phyloP scores from a whole-genome alignment of 2,329 filamentous ascomycete genomes.

The Onygenales sp. region DNA sequence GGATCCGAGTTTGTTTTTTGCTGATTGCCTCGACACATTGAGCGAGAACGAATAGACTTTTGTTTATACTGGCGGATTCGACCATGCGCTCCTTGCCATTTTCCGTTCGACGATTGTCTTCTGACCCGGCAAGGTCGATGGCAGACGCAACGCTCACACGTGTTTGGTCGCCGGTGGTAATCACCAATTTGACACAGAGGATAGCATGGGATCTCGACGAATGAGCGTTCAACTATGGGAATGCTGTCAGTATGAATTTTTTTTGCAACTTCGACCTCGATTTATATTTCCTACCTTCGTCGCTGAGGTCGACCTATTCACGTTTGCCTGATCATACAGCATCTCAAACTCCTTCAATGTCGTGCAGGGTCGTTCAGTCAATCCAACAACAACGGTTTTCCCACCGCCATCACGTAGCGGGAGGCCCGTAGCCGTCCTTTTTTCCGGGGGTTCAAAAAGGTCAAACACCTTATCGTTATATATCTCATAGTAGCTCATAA shows the following conservation, averaged over 20 bases:
- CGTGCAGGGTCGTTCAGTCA: slow-evolving; percentile 72
- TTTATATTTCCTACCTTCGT: slow-evolving; percentile 53
- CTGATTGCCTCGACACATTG: slow-evolving; percentile 95
- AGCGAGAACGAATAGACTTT: slow-evolving; percentile 86
- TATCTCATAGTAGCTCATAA: slow-evolving; percentile 88
- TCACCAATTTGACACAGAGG: slow-evolving; percentile 76
- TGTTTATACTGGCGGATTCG: slow-evolving; percentile 97
- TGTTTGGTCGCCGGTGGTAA: slow-evolving; percentile 58
- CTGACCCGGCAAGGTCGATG: slow-evolving; percentile 90
- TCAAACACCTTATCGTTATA: slow-evolving; percentile 96
- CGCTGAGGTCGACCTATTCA: slow-evolving; percentile 77
- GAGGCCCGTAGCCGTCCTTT: slow-evolving; percentile 69
- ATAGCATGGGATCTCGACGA: slow-evolving; percentile 87
- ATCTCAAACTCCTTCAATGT: slow-evolving; percentile 84
- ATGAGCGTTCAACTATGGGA: slow-evolving; percentile 64
- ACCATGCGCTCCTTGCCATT: slow-evolving; percentile 86
- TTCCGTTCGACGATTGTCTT: slow-evolving; percentile 89
- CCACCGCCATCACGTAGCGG: slow-evolving; percentile 78
- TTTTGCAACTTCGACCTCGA: background rate
- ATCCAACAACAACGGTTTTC: slow-evolving; percentile 75
- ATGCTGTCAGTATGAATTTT: slow-evolving; percentile 11
- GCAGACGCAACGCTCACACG: slow-evolving; percentile 78
- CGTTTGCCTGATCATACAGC: slow-evolving; percentile 85
- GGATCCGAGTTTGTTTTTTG: slow-evolving; percentile 64
- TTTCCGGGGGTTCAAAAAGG: slow-evolving; percentile 77